These are phyloP conservation scores for Diaporthe ampelina DNA, from an alignment of 2,329 filamentous ascomycete species.

Conservation along the genomic window DNA sequence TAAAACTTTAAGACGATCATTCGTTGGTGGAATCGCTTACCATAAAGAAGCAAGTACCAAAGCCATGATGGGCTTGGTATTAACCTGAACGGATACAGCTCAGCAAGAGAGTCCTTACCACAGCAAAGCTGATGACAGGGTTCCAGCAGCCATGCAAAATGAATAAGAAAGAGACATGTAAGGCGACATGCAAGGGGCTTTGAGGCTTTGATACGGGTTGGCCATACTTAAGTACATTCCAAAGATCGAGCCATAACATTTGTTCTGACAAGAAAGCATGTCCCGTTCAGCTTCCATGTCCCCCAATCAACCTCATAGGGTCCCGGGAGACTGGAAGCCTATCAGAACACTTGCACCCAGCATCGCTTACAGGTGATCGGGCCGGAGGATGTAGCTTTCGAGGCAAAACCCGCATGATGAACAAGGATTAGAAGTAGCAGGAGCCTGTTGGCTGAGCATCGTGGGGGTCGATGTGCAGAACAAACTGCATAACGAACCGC, in stretches of 20 bases:
- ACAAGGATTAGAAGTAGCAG: not conserved
- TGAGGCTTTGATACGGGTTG: fast-evolving
- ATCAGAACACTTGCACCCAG: not conserved
- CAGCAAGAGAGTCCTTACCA: too few relatives aligned
- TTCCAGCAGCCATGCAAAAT: too few relatives aligned
- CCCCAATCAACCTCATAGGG: too few relatives aligned
- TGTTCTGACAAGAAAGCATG: not conserved
- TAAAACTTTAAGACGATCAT: too few relatives aligned
- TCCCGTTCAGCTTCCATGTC: not conserved
- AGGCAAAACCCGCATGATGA: too few relatives aligned
- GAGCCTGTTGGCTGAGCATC: not conserved
- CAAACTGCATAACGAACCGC: not conserved
- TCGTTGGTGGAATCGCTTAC: not conserved
- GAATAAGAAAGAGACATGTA: not conserved
- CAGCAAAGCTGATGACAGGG: not conserved
- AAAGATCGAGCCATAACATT: not conserved
- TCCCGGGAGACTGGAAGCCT: not conserved
- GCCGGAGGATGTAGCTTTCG: not conserved
- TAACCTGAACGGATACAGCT: not conserved
- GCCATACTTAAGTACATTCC: not conserved
- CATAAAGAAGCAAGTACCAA: not conserved
- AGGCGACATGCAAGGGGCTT: too few relatives aligned
- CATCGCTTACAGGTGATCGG: not conserved
- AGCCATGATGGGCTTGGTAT: not conserved
- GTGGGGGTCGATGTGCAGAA: not conserved